Evolutionary conservation across 1,284 basidiomycete species (phyloP), one percentile per base, ranked within the genome.

Genomic region (Anthracocystis walkeri): DNA sequence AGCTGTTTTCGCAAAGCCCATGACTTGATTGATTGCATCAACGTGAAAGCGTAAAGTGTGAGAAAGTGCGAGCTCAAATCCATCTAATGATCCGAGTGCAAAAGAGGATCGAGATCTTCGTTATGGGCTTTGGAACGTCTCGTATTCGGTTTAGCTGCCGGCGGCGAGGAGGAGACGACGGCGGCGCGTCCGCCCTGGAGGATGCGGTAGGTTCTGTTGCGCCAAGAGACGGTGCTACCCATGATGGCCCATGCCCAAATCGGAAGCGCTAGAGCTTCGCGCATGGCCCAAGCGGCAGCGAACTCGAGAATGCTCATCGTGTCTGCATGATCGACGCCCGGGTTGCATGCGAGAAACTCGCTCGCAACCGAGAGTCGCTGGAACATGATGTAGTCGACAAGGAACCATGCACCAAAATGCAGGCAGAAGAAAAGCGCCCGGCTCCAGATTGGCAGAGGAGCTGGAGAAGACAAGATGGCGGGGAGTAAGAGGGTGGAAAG

Each of bases 161-260:
- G 20, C 5, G 60, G 51, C 10, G 50, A 35, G 18, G 75, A 52
- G 16, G 65, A 44, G 14, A 74, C 58, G 7, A 60, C 44, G 11
- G 67, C 72, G 25, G 76, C 76, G 8, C 72, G 66, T 14, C 71
- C 76, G 51, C 74, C 61, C 20, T 49, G 49, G 18, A 75, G 57
- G 29, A 78, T 66, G 40, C 63, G 59, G 33, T 72, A 78, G 14
- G 61, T 71, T 31, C 53, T 58, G 59, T 75, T 70, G 16, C 76
- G 49, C 76, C 76, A 78, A 11, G 65, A 65, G 4, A 78, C 76
- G 6, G 68, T 76, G 61, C 65, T 76, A 20, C 82, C 83, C n/a
- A 63, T 45, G 55, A 85, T 81, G 18, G 83, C 82, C 73, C 78
- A 81, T 4, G 66, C 52, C 82, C 82, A 85, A 49, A 85, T 85